These are phyloP conservation scores for Lasiosphaeria hispida DNA, from an alignment of 495 filamentous ascomycete genomes.

Conservation along the genomic window DNA sequence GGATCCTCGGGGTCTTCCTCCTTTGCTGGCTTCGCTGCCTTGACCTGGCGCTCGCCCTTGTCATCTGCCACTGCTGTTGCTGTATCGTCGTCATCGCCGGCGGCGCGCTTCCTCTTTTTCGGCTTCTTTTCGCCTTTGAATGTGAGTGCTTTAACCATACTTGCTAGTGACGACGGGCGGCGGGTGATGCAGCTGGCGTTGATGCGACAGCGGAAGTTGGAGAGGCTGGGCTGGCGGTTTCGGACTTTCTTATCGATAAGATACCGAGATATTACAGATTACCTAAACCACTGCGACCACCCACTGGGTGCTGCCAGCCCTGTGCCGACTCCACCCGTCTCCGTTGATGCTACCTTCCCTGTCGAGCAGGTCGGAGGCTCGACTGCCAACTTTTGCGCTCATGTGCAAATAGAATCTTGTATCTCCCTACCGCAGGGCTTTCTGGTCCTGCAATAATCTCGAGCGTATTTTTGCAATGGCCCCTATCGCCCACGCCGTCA, in stretches of 20 bases:
- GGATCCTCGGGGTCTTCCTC: constrained; percentile 54
- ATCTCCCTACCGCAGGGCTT: too few species aligned
- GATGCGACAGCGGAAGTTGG: not conserved
- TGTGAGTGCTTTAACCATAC: constrained; percentile 74
- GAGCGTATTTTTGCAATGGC: constrained; percentile 32
- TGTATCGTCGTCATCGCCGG: constrained; percentile 42
- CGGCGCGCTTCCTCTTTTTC: constrained; percentile 80
- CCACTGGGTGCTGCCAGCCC: too few species aligned
- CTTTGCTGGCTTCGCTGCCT: constrained; percentile 35
- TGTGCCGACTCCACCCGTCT: constrained; percentile 1
- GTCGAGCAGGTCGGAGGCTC: not conserved
- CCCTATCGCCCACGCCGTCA: constrained; percentile 45
- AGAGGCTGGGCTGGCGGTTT: not conserved
- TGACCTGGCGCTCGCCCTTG: constrained; percentile 27
- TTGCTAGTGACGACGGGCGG: not conserved
- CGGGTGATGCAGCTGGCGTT: not conserved
- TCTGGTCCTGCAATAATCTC: not conserved
- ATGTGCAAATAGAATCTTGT: not conserved
- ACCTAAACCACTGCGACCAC: too few species aligned
- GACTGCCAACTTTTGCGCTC: not conserved
- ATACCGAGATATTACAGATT: not conserved
- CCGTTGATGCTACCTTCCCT: not conserved
- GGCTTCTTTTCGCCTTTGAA: constrained; percentile 98
- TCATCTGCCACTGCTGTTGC: constrained; percentile 39
- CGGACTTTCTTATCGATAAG: not conserved